Percentiles rank a stretch among this genome's conserved stretches.
These are phyloP conservation scores for Chlorella sorokiniana DNA, from an alignment of 139 green algal species.

Conservation along the genomic window DNA sequence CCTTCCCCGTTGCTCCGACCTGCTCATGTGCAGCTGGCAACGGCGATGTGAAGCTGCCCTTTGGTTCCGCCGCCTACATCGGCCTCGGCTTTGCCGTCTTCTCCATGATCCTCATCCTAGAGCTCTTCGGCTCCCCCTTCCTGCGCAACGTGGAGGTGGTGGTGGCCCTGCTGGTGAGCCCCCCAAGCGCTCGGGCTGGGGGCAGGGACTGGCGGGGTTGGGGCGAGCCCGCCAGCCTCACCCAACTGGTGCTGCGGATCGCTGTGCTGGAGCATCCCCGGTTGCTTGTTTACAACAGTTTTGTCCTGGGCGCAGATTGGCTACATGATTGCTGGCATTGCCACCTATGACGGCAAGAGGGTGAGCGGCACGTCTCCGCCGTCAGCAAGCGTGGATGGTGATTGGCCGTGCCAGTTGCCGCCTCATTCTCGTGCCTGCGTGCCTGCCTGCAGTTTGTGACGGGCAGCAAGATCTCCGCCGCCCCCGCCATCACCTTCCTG, in stretches of 20 bases:
- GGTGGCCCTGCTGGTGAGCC: conserved; percentile 51
- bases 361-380: neutral
- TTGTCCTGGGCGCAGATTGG: neutral
- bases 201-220: neutral
- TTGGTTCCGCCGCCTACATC: conserved; percentile 55
- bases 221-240: too few species aligned
- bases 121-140: conserved; percentile 68
- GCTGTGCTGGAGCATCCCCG: too few species aligned
- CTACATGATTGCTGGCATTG: conserved; percentile 53
- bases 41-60: conserved; percentile 67
- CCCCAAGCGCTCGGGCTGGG: neutral
- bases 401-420: too few species aligned
- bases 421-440: too few species aligned
- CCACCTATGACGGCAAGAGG: conserved; percentile 50
- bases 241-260: too few species aligned
- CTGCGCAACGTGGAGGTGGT: conserved; percentile 68
- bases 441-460: conserved; percentile 39
- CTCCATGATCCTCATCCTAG: conserved; percentile 24
- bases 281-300: neutral
- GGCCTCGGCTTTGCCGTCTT: conserved; percentile 19
- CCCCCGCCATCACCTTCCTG: conserved; percentile 76
- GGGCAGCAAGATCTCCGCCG: conserved; percentile 48
- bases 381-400: neutral
- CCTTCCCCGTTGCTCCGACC: too few species aligned
- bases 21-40: conserved; percentile 54